Conservation (phyloP, 345 rosid species). For the Pugionium cornutum region DNA sequence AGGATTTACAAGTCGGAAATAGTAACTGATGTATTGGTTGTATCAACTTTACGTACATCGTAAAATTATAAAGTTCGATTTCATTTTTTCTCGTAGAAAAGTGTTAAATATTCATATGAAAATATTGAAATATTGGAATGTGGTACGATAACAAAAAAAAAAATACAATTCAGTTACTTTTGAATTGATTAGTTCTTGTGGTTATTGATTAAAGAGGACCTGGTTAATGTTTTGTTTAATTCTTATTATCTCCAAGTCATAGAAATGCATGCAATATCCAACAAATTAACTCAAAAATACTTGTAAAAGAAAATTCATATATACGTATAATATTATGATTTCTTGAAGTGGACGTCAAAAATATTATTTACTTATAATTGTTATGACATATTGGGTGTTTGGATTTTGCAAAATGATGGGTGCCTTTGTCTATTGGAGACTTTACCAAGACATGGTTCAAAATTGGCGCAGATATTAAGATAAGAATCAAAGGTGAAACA, state of each 20-base stretch:
- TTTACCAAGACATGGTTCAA: slow-evolving; percentile 31
- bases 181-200: not conserved
- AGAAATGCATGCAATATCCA: not conserved
- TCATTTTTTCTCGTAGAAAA: too few species aligned
- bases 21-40: too few species aligned
- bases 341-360: slow-evolving; percentile 16
- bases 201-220: not conserved
- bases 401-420: slow-evolving; percentile 33
- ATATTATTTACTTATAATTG: slow-evolving; percentile 4
- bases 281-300: not conserved
- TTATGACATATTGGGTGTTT: slow-evolving; percentile 11
- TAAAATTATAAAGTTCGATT: too few species aligned
- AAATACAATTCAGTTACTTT: not conserved
- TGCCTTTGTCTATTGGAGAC: slow-evolving; percentile 32
- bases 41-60: too few species aligned
- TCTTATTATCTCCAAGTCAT: not conserved
- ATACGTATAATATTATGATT: not conserved
- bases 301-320: not conserved
- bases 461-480: slow-evolving; percentile 28
- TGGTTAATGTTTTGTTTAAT: not conserved
- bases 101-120: too few species aligned
- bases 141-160: too few species aligned
- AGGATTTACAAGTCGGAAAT: too few species aligned
- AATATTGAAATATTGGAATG: too few species aligned
- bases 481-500: not conserved